Conservation (phyloP, 2,329 filamentous ascomycete species). For the Madurella fahalii region DNA sequence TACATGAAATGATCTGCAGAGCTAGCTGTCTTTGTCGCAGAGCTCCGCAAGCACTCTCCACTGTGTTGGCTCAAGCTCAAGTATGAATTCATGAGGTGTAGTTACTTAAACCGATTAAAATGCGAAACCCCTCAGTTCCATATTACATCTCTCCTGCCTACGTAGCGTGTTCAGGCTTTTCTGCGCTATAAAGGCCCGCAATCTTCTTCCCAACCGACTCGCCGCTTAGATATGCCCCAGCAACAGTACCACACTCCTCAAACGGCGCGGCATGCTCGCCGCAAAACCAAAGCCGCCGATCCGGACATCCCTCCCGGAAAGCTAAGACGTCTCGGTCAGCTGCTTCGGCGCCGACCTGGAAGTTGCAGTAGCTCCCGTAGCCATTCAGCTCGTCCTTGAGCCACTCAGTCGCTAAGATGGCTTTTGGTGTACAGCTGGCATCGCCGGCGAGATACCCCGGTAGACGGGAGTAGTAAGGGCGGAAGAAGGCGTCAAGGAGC, state of each 20-base stretch:
- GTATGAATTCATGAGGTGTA: no score
- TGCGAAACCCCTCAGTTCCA: no score
- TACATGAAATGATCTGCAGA: no score
- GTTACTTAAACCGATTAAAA: no score
- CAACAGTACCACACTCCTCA: conserved; percentile 60
- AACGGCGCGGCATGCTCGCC: conserved; percentile 66
- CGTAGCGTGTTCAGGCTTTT: neutral
- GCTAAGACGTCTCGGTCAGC: conserved; percentile 55
- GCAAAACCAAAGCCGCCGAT: conserved; percentile 60
- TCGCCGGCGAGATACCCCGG: conserved; percentile 48
- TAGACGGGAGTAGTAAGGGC: conserved; percentile 61
- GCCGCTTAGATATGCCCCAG: conserved; percentile 63
- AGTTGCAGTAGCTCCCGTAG: conserved; percentile 65
- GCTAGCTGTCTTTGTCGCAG: no score
- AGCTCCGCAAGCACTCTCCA: no score
- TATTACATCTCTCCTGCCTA: no score
- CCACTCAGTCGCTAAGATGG: conserved; percentile 61
- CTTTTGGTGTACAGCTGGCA: conserved; percentile 48
- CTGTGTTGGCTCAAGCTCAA: no score
- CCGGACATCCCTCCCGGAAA: conserved; percentile 41
- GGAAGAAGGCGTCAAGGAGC: conserved; percentile 37
- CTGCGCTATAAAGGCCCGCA: neutral
- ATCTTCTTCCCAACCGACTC: conserved; percentile 34
- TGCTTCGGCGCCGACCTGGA: conserved; percentile 52
- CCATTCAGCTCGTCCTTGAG: conserved; percentile 62